Evolutionary conservation across 148 eudicot genomes (phyloP).

Genomic region (Silene conica): DNA sequence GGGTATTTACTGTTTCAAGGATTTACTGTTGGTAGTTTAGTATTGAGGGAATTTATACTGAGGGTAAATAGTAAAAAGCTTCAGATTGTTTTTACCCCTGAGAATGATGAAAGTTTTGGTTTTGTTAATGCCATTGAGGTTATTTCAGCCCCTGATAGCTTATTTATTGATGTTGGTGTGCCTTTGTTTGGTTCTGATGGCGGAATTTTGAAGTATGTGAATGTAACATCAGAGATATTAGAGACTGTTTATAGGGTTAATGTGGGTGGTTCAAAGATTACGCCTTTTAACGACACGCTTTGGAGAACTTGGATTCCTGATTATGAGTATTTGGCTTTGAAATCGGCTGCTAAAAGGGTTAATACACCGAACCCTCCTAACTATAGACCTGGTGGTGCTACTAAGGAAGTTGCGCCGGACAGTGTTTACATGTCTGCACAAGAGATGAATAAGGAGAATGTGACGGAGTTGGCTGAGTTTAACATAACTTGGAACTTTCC

Average conservation of each 20-base stretch:
- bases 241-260: slow-evolving; percentile 82
- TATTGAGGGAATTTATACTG: slow-evolving; percentile 64
- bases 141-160: slow-evolving; percentile 67
- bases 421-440: slow-evolving; percentile 88
- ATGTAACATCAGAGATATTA: slow-evolving; percentile 43
- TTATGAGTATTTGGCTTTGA: slow-evolving; percentile 53
- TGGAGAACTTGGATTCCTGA: slow-evolving; percentile 98
- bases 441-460: slow-evolving; percentile 64
- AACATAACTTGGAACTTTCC: slow-evolving; percentile 84
- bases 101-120: slow-evolving; percentile 35
- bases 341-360: slow-evolving; percentile 67
- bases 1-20: slow-evolving; percentile 48
- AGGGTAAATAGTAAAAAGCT: slow-evolving; percentile 34
- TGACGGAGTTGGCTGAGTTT: slow-evolving; percentile 33
- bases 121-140: slow-evolving; percentile 84
- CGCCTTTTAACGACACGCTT: slow-evolving; percentile 91
- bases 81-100: slow-evolving; percentile 52
- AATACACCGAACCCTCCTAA: slow-evolving; percentile 37
- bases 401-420: slow-evolving; percentile 65
- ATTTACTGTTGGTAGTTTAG: slow-evolving; percentile 31
- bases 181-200: slow-evolving; percentile 39
- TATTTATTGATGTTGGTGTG: slow-evolving; percentile 55
- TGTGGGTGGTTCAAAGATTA: slow-evolving; percentile 74
- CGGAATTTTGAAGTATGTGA: slow-evolving; percentile 37
- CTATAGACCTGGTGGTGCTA: slow-evolving; percentile 60